Base-by-base conservation (phyloP, 2,329 filamentous ascomycete species). In the Geosmithia flava region DNA sequence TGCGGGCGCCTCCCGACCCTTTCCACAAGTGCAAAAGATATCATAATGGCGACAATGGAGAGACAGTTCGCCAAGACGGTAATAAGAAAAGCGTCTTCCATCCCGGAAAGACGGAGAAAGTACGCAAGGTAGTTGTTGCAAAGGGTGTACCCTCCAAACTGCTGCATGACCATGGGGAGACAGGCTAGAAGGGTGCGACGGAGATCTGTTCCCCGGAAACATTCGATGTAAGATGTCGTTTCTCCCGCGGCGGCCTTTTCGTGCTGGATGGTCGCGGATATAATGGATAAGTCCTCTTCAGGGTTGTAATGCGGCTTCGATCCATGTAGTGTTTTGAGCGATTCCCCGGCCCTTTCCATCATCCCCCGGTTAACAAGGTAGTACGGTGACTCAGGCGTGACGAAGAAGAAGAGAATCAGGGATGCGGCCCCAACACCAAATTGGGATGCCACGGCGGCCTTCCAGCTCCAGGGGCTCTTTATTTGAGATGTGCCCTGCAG, bases 11-110 rank as follows among this genome's bases (percentile, higher is more conserved):
- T 60, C 1, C 65, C 68, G 20, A 71, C 55, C 7, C 58, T 56
- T 2, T 64, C 62, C 44, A 72, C 53, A 0, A 68, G 55, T 65
- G 66, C 72, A 37, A 75, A 61, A n/a, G 66, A 64, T 13, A 62
- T 51, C 3, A 63, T 55, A 44, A 74, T 74, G 27, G 66, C 63
- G 4, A 70, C 23, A 2, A 75, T 52, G 4, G 69, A 69, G 16
- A 70, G 53, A 47, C 74, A 64, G 2, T 70, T 70, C 1, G 70
- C 49, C 20, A 72, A 67, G 2, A 74, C 58, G 49, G 74, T 62
- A 16, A 74, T 55, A 15, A 75, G 56, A 29, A 62, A 65, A 33
- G 51, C 29, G 13, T 51, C 50, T 15, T 56, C 50, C 44, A 53
- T 65, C 58, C 6, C 63, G 63, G 3, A 66, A 55, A 39, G 62